Conservation (phyloP, 2,329 filamentous ascomycete genomes). For the Spiromastix sp. region DNA sequence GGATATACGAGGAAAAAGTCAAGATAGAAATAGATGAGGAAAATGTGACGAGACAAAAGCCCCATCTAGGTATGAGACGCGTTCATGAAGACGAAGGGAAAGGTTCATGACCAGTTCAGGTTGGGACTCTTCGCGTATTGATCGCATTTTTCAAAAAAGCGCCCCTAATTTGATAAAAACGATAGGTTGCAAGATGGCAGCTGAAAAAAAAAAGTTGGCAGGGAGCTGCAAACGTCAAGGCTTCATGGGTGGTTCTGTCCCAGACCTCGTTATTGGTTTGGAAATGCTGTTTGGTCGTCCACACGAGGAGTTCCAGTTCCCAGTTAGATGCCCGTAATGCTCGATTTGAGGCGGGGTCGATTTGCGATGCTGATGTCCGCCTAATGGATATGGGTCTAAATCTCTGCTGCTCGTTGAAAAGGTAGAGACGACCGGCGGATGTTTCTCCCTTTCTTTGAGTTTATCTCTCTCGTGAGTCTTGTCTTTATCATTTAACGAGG, state of each 20-base stretch:
- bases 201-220: no score
- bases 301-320: conserved; percentile 9
- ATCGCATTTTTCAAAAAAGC: no score
- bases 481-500: background rate
- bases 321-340: conserved; percentile 13
- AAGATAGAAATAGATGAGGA: conserved; percentile 1
- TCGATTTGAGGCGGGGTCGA: conserved; percentile 17
- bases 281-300: conserved; percentile 12
- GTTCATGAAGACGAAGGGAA: no score
- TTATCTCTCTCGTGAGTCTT: conserved; percentile 4
- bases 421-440: conserved; percentile 38
- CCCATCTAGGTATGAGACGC: background rate
- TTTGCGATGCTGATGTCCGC: conserved; percentile 15
- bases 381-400: conserved; percentile 36
- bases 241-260: conserved; percentile 1
- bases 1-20: conserved; percentile 4
- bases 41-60: background rate
- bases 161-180: no score
- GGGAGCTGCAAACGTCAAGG: no score
- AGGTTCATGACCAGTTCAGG: no score
- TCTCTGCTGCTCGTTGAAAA: conserved; percentile 44
- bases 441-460: conserved; percentile 19
- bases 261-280: conserved; percentile 7
- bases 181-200: no score
- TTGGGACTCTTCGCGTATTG: no score